Base-by-base conservation (phyloP, 768 basidiomycete species). In the Nidula microcarpa region DNA sequence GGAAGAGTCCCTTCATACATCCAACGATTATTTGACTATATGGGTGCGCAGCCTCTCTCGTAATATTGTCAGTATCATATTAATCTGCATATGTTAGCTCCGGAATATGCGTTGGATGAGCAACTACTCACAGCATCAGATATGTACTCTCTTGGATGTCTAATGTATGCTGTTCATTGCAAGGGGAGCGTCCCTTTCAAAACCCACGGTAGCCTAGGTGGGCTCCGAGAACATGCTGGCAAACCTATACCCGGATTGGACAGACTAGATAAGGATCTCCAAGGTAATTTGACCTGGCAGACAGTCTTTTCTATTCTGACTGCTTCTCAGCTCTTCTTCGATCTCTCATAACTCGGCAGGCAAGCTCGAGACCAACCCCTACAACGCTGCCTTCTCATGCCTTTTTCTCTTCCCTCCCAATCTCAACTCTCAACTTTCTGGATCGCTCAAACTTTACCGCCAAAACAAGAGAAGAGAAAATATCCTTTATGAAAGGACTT, bases 391-490 rank as follows among this genome's bases (percentile, higher is more conserved):
- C 94, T 3, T 81, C 87, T 0, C 87, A 94, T 62, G 66, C 94
- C 0, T 98, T 95, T 76, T 98, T 99, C 73, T 95, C 92, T 1
- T 96, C 94, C 4, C 76, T 98, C 9, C 92, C 96, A 6, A 94
- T 98, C 18, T 95, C 92, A 2, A 98, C 96, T 0, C 79, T 99
- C 33, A 94, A 94, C 63, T 99, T 98, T 72, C 74, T 99, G 51
- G 96, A 98, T 62, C 86, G 96, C 11, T 91, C 95, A 4, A 96
- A 88, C 53, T 99, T 98, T 65, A 91, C 94, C 0, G 84, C 92
- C 0, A 97, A 98, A 69, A 87, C 94, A 2, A 74, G 88, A 52
- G 96, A 98, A 71, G 97, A 98, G 65, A 98, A 98, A 66, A 87
- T 97, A 30, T 90, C 91, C 0, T 98, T 98, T 67, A 89, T 98